Evolutionary conservation across 2,329 filamentous ascomycete species (phyloP), one percentile per base, ranked within the genome.

Genomic region (Myriosclerotinia curreyana): DNA sequence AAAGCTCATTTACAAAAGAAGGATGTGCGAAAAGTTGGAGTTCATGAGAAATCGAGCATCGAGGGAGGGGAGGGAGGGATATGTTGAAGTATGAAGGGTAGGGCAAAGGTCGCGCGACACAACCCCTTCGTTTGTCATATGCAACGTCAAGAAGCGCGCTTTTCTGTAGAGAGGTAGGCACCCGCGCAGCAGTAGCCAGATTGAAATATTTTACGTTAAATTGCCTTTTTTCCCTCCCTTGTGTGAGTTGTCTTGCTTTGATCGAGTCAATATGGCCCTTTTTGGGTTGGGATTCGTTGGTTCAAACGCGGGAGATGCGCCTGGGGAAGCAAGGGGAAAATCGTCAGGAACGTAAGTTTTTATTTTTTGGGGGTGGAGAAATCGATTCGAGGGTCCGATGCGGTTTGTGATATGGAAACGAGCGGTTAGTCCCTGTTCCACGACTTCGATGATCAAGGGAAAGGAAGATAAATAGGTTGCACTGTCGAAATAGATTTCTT

Each of bases 61-160:
- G 69, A 73, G 69, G 71, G 69, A 60, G 62, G 67, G 68, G 67
- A 67, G 64, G 64, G 64, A 66, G 66, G 68, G 70, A 71, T 55
- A 25, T 56, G 69, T 72, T 68, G 69, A 73, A 71, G 70, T 70
- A 69, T 65, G 65, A 69, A 66, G 68, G 67, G 68, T 67, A 71
- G 68, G 69, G 68, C 68, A 65, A 67, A 67, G 66, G 72, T 75
- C 71, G 73, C 72, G 70, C 74, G 72, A 74, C 71, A 73, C 71
- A 71, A 70, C 65, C 69, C 71, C 70, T 73, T 73, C 72, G 71
- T 73, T 74, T 74, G 73, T 74, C 72, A 73, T 74, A 73, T 73
- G 72, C 70, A 69, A 70, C 69, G 66, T 68, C 58, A 65, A 69
- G 34, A 69, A 69, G 71, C 69, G 70, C 65, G 69, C 64, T 68